Base-by-base conservation (phyloP, 495 filamentous ascomycete genomes). In the Saxophila tyrrhenica region DNA sequence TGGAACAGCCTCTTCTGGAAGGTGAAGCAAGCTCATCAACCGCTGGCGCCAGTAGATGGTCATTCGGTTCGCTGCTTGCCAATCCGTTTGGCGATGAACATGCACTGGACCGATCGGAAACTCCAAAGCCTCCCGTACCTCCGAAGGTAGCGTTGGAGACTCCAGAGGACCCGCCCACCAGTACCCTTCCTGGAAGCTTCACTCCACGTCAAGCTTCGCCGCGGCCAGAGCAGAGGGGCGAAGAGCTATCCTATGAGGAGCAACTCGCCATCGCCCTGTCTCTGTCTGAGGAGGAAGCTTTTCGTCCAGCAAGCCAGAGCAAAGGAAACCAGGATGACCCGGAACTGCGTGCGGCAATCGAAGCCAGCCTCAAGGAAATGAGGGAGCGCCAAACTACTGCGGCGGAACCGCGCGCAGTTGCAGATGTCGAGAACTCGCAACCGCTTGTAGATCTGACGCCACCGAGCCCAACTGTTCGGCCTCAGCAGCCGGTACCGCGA, bases 211-310 rank as follows among this genome's bases (percentile, higher is more conserved):
- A 15, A 29, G 32, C 7, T 8, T 25, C 5, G 16, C 8, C 16
- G 16, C 49, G 46, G 16, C 19, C 35, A 19, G 23, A 50, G 42
- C 17, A 35, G 2, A 23, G 29, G n/a, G 9, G 38, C 20, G 54
- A 57, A 21, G 50, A 57, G 25, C 45, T 61, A 11, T 52, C 15
- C n/a, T 61, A 54, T 35, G 58, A 61, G 39, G 58, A 61, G 25
- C 58, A 61, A 51, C 58, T 61, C 17, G 58, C 58, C 16, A 61
- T 61, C 35, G 58, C 58, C 5, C 41, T 57, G 3, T 57, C 54
- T 2, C 51, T 61, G 3, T 61, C 58, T n/a, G 58, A 61, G 39
- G 54, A 54, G 2, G 58, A 61, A 32, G 54, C 48, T 16, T 10
- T 29, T 15, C 25, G 35, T 16, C 46, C 43, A 11, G 43, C 48